These are phyloP conservation scores for Trichosporon coremiiforme DNA, from an alignment of 1,284 basidiomycete genomes.

Conservation along the genomic window DNA sequence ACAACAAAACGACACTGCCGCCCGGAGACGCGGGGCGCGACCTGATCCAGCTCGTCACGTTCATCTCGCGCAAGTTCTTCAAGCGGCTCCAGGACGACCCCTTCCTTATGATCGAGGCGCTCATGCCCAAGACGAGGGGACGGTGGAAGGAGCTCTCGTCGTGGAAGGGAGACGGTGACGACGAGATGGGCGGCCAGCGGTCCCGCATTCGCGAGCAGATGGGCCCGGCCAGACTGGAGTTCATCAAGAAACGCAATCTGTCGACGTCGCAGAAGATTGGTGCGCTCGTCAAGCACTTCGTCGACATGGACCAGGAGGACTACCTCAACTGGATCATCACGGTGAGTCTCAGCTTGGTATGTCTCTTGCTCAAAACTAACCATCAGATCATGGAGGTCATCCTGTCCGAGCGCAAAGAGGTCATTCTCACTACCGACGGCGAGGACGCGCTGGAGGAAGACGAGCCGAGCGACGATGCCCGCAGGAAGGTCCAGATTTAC, in stretches of 20 bases:
- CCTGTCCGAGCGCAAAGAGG: constrained; percentile 66
- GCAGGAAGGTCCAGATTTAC: constrained; percentile 72
- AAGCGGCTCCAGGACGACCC: constrained; percentile 77
- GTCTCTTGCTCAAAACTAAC: constrained; percentile 21
- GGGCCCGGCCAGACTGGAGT: constrained; percentile 67
- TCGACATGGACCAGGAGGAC: constrained; percentile 66
- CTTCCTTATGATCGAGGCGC: constrained; percentile 81
- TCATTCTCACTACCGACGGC: constrained; percentile 71
- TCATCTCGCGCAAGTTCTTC: constrained; percentile 85
- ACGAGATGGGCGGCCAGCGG: constrained; percentile 55
- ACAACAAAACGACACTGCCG: constrained; percentile 73
- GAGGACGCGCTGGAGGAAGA: constrained; percentile 52
- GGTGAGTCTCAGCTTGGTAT: constrained; percentile 59
- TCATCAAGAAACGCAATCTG: constrained; percentile 74
- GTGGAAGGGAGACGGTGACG: constrained; percentile 57
- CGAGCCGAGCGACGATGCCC: constrained; percentile 69
- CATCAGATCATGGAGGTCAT: constrained; percentile 68
- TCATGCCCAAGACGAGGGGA: constrained; percentile 84
- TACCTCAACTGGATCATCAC: constrained; percentile 78
- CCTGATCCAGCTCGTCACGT: constrained; percentile 77
- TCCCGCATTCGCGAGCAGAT: constrained; percentile 55
- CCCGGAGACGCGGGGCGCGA: constrained; percentile 78
- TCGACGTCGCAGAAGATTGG: constrained; percentile 88
- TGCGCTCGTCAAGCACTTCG: constrained; percentile 73
- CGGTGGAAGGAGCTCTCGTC: constrained; percentile 82